These are phyloP conservation scores for Kalanchoe fedtschenkoi DNA, from an alignment of 164 flowering plant genomes.

Conservation along the genomic window DNA sequence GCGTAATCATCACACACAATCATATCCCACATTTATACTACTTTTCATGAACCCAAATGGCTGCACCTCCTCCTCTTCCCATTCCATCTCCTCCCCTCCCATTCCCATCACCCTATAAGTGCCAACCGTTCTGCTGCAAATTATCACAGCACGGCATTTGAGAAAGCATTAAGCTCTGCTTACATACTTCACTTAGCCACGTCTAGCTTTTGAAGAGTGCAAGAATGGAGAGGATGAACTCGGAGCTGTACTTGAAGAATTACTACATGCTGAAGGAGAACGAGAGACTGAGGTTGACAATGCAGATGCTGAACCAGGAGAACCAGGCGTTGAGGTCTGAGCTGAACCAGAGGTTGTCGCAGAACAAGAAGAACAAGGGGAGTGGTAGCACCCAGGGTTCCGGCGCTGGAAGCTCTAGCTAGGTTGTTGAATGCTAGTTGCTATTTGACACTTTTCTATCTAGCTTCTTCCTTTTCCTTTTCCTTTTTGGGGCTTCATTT, in stretches of 20 bases:
- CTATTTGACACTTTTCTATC: background rate
- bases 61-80: background rate
- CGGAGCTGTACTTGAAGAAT: slow-evolving; percentile 71
- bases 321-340: slow-evolving; percentile 69
- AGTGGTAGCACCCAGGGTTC: no score
- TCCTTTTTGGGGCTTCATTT: background rate
- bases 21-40: background rate
- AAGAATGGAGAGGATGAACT: slow-evolving; percentile 83
- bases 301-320: slow-evolving; percentile 75
- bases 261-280: slow-evolving; percentile 82
- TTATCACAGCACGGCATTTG: background rate
- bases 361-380: slow-evolving; percentile 22
- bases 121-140: background rate
- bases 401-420: background rate
- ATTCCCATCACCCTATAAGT: background rate
- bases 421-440: background rate
- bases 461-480: background rate
- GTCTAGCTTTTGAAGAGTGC: background rate
- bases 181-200: background rate
- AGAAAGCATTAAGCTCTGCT: background rate
- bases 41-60: background rate
- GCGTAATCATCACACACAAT: background rate
- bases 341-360: slow-evolving; percentile 54
- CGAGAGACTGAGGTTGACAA: slow-evolving; percentile 80
- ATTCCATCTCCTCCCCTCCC: background rate